Evolutionary conservation across 1,284 basidiomycete species (phyloP).

Genomic region (Trichosporon asahii): DNA sequence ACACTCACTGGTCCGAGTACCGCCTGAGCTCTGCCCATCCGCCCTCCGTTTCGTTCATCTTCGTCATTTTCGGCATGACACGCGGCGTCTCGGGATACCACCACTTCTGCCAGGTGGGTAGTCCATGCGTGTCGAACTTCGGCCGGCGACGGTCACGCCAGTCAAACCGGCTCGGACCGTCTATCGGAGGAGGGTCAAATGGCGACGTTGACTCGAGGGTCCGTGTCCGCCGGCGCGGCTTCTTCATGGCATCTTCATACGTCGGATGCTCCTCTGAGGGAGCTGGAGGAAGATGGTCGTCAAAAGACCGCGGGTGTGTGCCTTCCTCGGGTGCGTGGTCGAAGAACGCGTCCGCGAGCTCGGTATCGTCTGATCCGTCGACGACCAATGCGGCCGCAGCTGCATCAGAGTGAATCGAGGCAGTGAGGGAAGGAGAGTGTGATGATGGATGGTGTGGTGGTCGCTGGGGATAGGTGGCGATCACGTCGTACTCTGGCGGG

Average conservation of each 20-base stretch:
- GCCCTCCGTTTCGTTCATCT: conserved; percentile 48
- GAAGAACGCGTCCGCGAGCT: conserved; percentile 8
- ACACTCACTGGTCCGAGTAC: conserved; percentile 36
- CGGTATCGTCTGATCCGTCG: background rate
- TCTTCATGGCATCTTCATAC: conserved; percentile 17
- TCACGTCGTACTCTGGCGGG: conserved; percentile 3
- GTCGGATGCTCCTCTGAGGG: conserved; percentile 2
- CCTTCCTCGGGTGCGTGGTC: background rate
- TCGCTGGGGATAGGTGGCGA: background rate
- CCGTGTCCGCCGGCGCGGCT: conserved; percentile 16
- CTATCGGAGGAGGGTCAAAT: conserved; percentile 19
- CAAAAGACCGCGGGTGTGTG: background rate
- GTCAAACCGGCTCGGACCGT: conserved; percentile 39
- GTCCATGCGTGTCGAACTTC: conserved; percentile 7
- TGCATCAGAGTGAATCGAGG: background rate
- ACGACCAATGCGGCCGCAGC: background rate
- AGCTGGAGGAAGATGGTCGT: background rate
- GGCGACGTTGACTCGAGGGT: background rate
- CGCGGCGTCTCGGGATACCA: conserved; percentile 38
- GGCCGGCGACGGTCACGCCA: conserved; percentile 31
- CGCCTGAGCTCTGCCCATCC: conserved; percentile 55
- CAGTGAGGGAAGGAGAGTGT: background rate
- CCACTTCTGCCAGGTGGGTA: conserved; percentile 12
- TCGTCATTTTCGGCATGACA: conserved; percentile 46
- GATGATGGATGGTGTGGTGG: background rate